Base-by-base conservation (phyloP, 495 filamentous ascomycete species). In the Umbilicaria muhlenbergii region DNA sequence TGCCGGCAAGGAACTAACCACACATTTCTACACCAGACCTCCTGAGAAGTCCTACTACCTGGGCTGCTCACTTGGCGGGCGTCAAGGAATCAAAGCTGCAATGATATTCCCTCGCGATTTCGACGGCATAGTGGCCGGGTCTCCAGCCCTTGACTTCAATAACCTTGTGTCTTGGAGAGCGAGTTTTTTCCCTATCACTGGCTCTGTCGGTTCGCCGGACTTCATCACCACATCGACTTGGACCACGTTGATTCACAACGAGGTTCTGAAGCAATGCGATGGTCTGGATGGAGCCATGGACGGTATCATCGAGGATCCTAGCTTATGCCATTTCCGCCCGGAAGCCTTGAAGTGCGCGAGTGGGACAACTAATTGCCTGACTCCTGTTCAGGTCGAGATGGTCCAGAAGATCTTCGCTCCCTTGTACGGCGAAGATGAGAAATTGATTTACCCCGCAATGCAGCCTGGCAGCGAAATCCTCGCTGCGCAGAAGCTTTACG, bases 211-310 rank as follows among this genome's bases (percentile, higher is more conserved):
- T 10, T 66, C 67, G 5, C 53, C 64, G 0, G 69, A 65, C 13
- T 75, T 72, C 40, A 69, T 85, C 4, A 55, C 69, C 2, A 44
- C 68, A 28, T 52, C 58, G 0, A 56, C 71, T 15, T 75, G 78
- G 55, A 53, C 58, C 0, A 54, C 66, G 5, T 28, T 48, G 21
- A 69, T 81, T 32, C 70, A 67, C 11, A 58, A 67, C 0, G 77
- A 80, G 48, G 66, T 82, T 18, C 32, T 81, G 10, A 64, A 66
- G 0, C 79, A 85, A 49, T 86, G 81, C 45, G 80, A 86, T 50
- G 48, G 42, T 4, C 58, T 73, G 15, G 81, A 85, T 53, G 80
- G 80, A 1, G 61, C 73, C 0, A 55, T 62, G 5, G 81, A 84
- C 50, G 73, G 68, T 24, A 77, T 84, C 51, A 75, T 86, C 48